Evolutionary conservation across 1,284 basidiomycete genomes (phyloP), one percentile per base, ranked within the genome.

Genomic region (Sphaerobolus stellatus): DNA sequence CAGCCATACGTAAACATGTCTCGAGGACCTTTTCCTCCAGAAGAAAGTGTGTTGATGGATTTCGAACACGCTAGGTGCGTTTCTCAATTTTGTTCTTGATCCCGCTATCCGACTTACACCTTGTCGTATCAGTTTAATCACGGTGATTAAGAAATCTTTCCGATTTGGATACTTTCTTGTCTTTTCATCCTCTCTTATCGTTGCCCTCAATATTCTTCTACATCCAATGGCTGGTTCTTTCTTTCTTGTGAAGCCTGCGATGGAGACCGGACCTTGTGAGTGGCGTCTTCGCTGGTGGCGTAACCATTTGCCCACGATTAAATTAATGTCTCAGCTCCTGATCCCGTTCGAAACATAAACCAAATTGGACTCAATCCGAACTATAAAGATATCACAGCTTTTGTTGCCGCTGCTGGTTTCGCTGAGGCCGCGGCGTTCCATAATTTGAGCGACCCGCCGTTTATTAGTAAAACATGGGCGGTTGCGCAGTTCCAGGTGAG

Each of bases 161-260:
- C 34, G 14, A 28, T 18, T 20, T 6, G 45, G 45, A 27, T 82
- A 85, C 63, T 70, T 72, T 36, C 65, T 84, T 36, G 68, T 86
- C 8, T 70, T 77, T 51, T 62, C 75, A 63, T 83, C 83, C 3
- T 65, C 75, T 0, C 48, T 81, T 3, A 74, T 76, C 3, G 76
- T 75, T 0, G 34, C 76, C 7, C 58, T 66, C 24, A 71, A 75
- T 9, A 69, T 75, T 52, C 50, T 76, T 0, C 74, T 82, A 20
- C 83, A 83, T 60, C 81, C 83, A 5, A 64, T 86, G 5, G 83
- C 83, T 14, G 77, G 80, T 20, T 71, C 82, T 5, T 71, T 85
- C 28, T 78, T 86, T 57, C 75, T 81, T 57, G 65, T 86, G 29
- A 70, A 70, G 56, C 72, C 28, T 16, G 46, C 77, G 51, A 62